Conservation (phyloP, 2,329 filamentous ascomycete species). For the Cryphonectria parasitica region DNA sequence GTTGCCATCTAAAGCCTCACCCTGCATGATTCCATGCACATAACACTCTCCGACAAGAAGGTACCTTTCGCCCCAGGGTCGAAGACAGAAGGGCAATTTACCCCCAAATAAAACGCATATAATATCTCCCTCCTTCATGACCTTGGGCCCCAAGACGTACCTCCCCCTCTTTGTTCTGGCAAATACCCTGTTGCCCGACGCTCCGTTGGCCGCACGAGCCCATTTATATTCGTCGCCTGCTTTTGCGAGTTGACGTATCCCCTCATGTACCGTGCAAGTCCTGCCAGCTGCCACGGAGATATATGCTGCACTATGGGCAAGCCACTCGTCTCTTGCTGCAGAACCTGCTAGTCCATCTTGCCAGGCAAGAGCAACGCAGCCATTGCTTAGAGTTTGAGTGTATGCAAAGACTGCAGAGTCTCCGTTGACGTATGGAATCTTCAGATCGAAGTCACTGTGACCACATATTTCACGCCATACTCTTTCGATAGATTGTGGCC, state of each 20-base stretch:
- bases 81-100: neutral
- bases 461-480: neutral
- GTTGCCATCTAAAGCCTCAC: neutral
- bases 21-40: neutral
- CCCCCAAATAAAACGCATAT: neutral
- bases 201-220: neutral
- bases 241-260: neutral
- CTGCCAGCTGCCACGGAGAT: neutral
- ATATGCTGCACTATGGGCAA: neutral
- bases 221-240: neutral
- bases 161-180: neutral
- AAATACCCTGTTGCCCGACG: neutral
- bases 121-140: neutral
- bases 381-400: neutral
- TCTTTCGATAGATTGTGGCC: neutral
- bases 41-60: conserved; percentile 3
- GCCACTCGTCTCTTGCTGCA: neutral
- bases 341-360: neutral
- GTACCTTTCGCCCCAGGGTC: neutral
- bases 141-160: neutral
- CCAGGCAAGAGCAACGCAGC: neutral
- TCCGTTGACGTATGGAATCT: neutral
- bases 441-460: neutral
- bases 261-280: neutral
- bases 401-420: neutral